A percentile compares a stretch with the other conserved stretches of the same genome.
These are phyloP conservation scores for Serendipita sp. DNA, from an alignment of 1,284 basidiomycete species.

Conservation along the genomic window DNA sequence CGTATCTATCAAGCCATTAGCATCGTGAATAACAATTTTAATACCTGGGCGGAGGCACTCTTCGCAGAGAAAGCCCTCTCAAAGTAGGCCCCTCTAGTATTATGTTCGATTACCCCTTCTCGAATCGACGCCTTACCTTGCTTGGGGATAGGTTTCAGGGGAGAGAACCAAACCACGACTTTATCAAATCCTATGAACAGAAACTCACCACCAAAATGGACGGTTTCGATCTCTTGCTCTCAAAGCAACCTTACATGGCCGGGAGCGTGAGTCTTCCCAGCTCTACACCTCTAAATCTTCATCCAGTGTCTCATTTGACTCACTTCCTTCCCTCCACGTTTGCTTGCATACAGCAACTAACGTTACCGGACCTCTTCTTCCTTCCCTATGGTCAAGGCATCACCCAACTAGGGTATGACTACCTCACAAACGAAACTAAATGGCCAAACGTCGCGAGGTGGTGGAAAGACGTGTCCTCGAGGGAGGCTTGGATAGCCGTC, in stretches of 20 bases:
- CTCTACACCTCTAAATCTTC: neutral
- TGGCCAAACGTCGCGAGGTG: slow-evolving; percentile 24
- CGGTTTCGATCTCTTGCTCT: slow-evolving; percentile 32
- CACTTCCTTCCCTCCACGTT: neutral
- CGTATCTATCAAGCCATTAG: slow-evolving; percentile 22
- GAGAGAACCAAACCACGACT: slow-evolving; percentile 18
- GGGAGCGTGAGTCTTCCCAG: slow-evolving; percentile 26
- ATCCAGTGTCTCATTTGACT: neutral
- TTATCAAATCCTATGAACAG: slow-evolving; percentile 17
- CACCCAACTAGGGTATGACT: slow-evolving; percentile 5
- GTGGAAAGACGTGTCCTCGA: slow-evolving; percentile 24
- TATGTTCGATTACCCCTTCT: neutral
- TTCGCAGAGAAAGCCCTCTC: slow-evolving; percentile 6
- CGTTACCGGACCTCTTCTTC: slow-evolving; percentile 40
- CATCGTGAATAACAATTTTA: slow-evolving; percentile 22
- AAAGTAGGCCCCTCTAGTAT: slow-evolving; percentile 1
- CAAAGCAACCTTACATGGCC: slow-evolving; percentile 32
- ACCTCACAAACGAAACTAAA: slow-evolving; percentile 4
- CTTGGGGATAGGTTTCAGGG: slow-evolving; percentile 9
- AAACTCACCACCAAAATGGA: slow-evolving; percentile 26
- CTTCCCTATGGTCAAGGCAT: slow-evolving; percentile 29
- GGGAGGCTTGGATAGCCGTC: slow-evolving; percentile 26
- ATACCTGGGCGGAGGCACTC: slow-evolving; percentile 11
- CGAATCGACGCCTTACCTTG: neutral
- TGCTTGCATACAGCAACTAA: slow-evolving; percentile 22